Conservation (phyloP, 2,329 filamentous ascomycete species). For the Epichloe gansuensis region DNA sequence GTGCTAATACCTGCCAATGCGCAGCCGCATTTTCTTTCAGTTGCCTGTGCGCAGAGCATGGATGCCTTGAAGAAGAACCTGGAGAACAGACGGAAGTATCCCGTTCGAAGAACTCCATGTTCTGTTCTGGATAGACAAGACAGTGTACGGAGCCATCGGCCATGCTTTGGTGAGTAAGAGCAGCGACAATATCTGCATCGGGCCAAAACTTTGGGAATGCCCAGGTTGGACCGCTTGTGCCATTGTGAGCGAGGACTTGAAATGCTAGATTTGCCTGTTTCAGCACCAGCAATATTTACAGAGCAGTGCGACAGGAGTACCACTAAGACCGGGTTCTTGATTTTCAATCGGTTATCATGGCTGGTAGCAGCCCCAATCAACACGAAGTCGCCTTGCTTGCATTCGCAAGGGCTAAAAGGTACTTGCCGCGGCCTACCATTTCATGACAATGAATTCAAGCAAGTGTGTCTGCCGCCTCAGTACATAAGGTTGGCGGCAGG, state of each 20-base stretch:
- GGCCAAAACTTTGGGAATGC: too few species aligned
- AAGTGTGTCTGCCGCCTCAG: not conserved
- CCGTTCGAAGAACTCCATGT: not conserved
- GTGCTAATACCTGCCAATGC: not conserved
- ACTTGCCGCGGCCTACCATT: constrained; percentile 4
- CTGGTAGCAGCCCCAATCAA: not conserved
- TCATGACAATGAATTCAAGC: not conserved
- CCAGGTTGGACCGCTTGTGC: too few species aligned
- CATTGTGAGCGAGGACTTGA: not conserved
- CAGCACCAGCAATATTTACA: not conserved
- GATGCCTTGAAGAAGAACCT: not conserved
- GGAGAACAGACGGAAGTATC: not conserved
- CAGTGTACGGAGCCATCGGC: not conserved
- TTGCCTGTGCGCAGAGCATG: not conserved
- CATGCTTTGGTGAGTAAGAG: not conserved
- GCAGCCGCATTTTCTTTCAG: not conserved
- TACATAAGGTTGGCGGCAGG: constrained; percentile 4
- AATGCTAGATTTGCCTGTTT: not conserved
- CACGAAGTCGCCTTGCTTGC: not conserved
- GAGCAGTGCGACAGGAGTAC: not conserved
- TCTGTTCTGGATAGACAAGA: not conserved
- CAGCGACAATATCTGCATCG: not conserved
- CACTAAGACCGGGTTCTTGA: not conserved
- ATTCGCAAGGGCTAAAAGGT: constrained; percentile 5
- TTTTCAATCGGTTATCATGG: not conserved